Conservation (phyloP, 139 green algal genomes). For the Auxenochlorella pyrenoidosa region DNA sequence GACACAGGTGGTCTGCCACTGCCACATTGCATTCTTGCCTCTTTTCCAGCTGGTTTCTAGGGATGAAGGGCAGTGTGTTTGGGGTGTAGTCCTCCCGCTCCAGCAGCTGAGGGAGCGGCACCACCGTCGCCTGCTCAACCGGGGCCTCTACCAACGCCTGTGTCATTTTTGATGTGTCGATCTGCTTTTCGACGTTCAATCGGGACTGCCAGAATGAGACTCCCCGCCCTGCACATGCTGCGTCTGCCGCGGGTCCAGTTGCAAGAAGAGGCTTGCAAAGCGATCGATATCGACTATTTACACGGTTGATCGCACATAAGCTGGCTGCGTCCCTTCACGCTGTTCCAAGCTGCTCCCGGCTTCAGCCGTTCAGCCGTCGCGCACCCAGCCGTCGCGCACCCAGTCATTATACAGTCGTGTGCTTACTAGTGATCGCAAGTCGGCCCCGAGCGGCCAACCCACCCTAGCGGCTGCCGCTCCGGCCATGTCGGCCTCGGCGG, state of each 20-base stretch:
- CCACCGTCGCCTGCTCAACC: not conserved
- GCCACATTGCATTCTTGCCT: not conserved
- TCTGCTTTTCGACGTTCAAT: not conserved
- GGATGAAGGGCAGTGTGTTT: not conserved
- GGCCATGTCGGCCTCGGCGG: not conserved
- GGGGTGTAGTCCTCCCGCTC: not conserved
- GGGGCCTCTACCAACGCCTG: not conserved
- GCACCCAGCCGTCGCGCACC: not conserved
- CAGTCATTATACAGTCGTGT: too few species aligned
- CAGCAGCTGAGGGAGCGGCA: slow-evolving; percentile 33
- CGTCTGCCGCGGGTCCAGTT: not conserved
- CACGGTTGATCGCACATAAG: too few species aligned
- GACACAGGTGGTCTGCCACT: not conserved
- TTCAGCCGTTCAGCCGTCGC: not conserved
- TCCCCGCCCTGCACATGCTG: not conserved
- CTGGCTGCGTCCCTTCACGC: too few species aligned
- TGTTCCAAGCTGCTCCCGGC: too few species aligned
- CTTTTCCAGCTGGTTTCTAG: not conserved
- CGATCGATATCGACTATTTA: too few species aligned
- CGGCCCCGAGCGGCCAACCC: too few species aligned
- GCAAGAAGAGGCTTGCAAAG: too few species aligned
- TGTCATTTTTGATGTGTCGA: not conserved
- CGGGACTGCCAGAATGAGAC: not conserved
- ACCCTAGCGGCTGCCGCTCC: too few species aligned
- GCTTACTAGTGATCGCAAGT: too few species aligned